Evolutionary conservation across 495 filamentous ascomycete genomes (phyloP).

Genomic region (Filosporella fistucella): DNA sequence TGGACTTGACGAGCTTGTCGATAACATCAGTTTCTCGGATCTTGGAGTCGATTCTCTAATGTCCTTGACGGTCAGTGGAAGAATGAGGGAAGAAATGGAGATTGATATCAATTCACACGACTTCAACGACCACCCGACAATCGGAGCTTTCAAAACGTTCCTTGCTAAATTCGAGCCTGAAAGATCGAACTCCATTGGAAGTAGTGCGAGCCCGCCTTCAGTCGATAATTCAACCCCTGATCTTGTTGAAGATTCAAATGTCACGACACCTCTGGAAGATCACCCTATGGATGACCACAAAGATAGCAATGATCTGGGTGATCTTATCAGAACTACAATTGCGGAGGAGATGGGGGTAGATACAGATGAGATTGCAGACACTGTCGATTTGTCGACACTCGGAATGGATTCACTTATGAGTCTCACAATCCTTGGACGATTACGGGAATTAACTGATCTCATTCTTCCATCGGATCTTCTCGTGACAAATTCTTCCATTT

Average conservation of each 20-base stretch:
- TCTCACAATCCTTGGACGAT: conserved; percentile 47
- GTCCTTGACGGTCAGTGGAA: conserved; percentile 46
- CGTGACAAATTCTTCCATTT: conserved; percentile 35
- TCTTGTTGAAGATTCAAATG: conserved; percentile 25
- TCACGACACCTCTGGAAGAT: conserved; percentile 15
- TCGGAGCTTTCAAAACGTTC: conserved; percentile 31
- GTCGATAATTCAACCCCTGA: conserved; percentile 49
- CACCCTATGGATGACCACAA: neutral
- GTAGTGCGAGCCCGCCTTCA: conserved; percentile 27
- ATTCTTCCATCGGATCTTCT: conserved; percentile 45
- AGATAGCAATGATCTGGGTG: conserved; percentile 17
- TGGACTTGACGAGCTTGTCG: conserved; percentile 51
- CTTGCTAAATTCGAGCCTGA: conserved; percentile 40
- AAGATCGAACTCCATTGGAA: conserved; percentile 1
- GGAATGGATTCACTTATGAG: conserved; percentile 60
- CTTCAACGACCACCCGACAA: conserved; percentile 51
- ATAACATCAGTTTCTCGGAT: conserved; percentile 48
- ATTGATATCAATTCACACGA: conserved; percentile 50
- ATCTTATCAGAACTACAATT: conserved; percentile 41
- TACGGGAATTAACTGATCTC: conserved; percentile 54
- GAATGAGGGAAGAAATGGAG: conserved; percentile 52
- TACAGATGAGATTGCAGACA: conserved; percentile 54
- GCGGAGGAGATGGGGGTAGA: conserved; percentile 60
- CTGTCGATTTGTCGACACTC: conserved; percentile 44
- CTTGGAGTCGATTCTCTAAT: conserved; percentile 60